Evolutionary conservation across 148 eudicot species (phyloP).

Genomic region (Salicornia ramosissima): DNA sequence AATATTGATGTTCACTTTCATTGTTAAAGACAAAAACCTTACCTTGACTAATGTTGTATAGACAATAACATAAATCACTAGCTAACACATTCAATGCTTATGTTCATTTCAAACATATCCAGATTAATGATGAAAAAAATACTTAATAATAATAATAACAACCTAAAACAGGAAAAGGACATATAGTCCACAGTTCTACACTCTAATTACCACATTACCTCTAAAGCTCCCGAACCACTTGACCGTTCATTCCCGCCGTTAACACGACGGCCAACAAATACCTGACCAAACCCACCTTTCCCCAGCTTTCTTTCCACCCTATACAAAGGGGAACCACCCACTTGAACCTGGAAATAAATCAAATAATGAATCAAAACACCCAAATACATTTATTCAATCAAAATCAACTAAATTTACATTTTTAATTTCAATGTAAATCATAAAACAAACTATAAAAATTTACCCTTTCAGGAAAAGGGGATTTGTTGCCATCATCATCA

Average conservation of each 20-base stretch:
- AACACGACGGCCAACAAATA: constrained; percentile 79
- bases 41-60: neutral
- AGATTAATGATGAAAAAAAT: too few relatives aligned
- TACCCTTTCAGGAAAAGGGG: constrained; percentile 78
- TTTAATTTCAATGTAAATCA: too few relatives aligned
- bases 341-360: constrained; percentile 56
- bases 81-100: neutral
- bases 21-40: neutral
- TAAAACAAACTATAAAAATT: constrained; percentile 11
- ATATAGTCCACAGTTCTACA: neutral
- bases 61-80: neutral
- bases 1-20: neutral
- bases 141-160: neutral
- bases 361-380: neutral
- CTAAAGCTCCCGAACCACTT: constrained; percentile 60
- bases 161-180: neutral
- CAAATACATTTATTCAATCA: neutral
- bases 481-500: constrained; percentile 49
- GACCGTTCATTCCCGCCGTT: constrained; percentile 61
- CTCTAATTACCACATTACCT: constrained; percentile 38
- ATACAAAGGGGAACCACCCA: constrained; percentile 73
- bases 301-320: constrained; percentile 81
- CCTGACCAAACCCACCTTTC: constrained; percentile 95
- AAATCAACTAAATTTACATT: neutral
- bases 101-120: neutral